A percentile compares a stretch with the other conserved stretches of the same genome.
Conservation (phyloP, 2,329 filamentous ascomycete species). For the Talaromyces atroroseus region DNA sequence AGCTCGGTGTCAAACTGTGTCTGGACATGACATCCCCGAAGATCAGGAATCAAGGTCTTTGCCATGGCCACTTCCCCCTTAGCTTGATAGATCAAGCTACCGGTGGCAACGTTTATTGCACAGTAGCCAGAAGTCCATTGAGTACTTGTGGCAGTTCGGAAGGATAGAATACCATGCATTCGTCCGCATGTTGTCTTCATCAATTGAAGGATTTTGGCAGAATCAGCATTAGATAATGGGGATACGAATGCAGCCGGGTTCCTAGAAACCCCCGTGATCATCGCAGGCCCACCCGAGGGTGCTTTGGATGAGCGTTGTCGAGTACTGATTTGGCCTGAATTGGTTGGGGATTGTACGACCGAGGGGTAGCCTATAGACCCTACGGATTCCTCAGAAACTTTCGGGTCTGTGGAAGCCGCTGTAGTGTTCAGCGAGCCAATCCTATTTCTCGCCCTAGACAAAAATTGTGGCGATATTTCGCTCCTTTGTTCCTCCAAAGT, state of each 20-base stretch:
- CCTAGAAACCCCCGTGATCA: conserved; percentile 22
- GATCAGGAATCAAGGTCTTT: conserved; percentile 46
- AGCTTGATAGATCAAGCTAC: conserved; percentile 47
- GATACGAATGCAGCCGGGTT: conserved; percentile 29
- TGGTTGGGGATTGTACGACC: conserved; percentile 39
- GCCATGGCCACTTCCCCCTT: conserved; percentile 45
- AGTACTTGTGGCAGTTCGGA: conserved; percentile 37
- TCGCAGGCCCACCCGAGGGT: conserved; percentile 21
- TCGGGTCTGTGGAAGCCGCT: conserved; percentile 24
- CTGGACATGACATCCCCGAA: conserved; percentile 46
- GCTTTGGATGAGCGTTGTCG: conserved; percentile 32
- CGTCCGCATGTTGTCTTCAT: conserved; percentile 50
- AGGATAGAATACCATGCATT: conserved; percentile 50
- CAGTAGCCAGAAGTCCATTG: conserved; percentile 48
- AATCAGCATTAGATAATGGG: conserved; percentile 39
- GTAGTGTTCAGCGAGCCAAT: conserved; percentile 38
- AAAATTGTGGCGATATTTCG: conserved; percentile 30
- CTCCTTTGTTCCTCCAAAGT: conserved; percentile 38
- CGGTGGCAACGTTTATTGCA: conserved; percentile 47
- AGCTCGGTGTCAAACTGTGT: conserved; percentile 44
- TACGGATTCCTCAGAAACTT: conserved; percentile 34
- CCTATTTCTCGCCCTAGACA: conserved; percentile 30
- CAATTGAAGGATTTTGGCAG: conserved; percentile 44
- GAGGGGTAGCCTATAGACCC: conserved; percentile 46
- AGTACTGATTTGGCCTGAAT: conserved; percentile 26